Conservation (phyloP, 2,329 filamentous ascomycete genomes). For the Cladosporium sp. region DNA sequence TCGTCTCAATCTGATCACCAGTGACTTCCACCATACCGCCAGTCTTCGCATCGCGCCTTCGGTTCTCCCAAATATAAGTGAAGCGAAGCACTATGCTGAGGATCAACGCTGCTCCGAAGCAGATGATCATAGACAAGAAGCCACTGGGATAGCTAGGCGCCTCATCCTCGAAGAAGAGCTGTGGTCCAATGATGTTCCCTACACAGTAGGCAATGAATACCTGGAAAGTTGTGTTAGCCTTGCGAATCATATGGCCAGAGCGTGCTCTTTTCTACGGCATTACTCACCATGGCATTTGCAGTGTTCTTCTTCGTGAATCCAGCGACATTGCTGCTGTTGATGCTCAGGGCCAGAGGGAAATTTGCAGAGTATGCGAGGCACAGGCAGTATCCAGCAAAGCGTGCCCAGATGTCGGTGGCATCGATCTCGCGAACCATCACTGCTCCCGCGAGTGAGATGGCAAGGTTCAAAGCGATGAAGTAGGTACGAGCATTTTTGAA, state of each 20-base stretch:
- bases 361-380: background rate
- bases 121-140: background rate
- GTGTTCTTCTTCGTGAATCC: background rate
- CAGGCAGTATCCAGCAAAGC: background rate
- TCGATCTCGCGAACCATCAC: background rate
- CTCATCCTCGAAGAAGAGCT: conserved; percentile 52
- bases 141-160: conserved; percentile 40
- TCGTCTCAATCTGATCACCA: background rate
- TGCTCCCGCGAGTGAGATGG: background rate
- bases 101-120: background rate
- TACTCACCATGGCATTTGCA: background rate
- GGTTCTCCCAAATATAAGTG: background rate
- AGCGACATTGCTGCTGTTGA: background rate
- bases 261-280: too few relatives aligned
- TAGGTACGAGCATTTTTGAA: background rate
- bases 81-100: background rate
- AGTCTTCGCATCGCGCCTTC: background rate
- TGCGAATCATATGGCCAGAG: background rate
- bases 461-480: background rate
- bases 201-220: conserved; percentile 17
- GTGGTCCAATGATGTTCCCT: conserved; percentile 47
- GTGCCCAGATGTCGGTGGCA: background rate
- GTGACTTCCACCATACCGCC: background rate
- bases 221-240: background rate
- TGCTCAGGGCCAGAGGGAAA: background rate